phyloP scores from a whole-genome alignment of 2,329 filamentous ascomycete genomes.

The Albifimbria verrucaria region DNA sequence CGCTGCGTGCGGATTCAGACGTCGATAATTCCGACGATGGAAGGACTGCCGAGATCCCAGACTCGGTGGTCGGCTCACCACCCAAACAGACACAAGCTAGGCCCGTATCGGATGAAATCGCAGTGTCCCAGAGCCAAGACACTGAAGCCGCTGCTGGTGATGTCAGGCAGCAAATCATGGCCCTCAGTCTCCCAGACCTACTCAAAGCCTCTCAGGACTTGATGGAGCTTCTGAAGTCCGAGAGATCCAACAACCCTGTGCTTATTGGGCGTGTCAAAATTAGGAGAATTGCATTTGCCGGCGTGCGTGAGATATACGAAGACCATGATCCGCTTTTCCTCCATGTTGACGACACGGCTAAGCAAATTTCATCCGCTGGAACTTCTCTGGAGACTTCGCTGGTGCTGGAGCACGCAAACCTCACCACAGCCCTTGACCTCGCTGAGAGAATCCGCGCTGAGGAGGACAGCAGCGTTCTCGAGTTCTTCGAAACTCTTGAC shows the following conservation, averaged over 20 bases:
- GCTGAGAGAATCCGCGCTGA: conserved; percentile 13
- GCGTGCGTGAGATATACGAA: conserved; percentile 21
- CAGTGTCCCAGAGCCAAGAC: background rate
- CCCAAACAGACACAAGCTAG: background rate
- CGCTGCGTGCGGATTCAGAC: conserved; percentile 17
- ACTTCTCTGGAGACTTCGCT: conserved; percentile 2
- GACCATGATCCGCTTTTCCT: conserved; percentile 21
- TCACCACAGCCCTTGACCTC: conserved; percentile 29
- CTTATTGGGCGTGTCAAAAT: conserved; percentile 18
- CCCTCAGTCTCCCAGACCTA: conserved; percentile 22
- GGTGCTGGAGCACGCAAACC: conserved; percentile 29
- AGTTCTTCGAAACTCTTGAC: conserved; percentile 29
- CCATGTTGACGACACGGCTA: conserved; percentile 4
- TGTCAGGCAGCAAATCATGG: conserved; percentile 16
- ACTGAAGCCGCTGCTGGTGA: background rate
- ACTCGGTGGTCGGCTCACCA: background rate
- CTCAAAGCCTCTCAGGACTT: conserved; percentile 21
- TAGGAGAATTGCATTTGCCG: conserved; percentile 22
- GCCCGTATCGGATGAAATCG: background rate
- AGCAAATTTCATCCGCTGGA: background rate
- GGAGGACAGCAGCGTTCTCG: conserved; percentile 10
- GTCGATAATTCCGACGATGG: conserved; percentile 9
- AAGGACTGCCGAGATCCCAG: background rate
- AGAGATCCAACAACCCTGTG: conserved; percentile 14
- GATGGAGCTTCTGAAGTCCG: conserved; percentile 19